Evolutionary conservation across 441 rosid species (phyloP).

Genomic region (Gossypium davidsonii): DNA sequence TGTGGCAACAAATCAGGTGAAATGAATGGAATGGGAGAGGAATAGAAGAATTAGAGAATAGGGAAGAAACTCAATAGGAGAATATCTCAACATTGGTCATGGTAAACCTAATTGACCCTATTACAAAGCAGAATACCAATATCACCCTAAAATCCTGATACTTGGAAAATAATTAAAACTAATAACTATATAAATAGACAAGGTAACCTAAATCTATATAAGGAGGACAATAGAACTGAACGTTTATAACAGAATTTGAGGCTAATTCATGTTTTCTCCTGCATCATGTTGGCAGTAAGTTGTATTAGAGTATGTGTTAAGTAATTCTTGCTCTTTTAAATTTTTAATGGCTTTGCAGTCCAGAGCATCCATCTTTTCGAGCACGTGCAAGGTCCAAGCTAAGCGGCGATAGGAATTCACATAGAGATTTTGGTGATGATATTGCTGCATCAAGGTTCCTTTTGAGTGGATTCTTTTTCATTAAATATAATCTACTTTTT

Average conservation of each 20-base stretch:
- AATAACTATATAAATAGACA: neutral
- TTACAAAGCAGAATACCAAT: neutral
- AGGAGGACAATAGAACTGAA: neutral
- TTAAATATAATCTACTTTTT: neutral
- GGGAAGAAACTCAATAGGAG: neutral
- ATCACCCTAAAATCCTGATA: neutral
- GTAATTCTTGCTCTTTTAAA: neutral
- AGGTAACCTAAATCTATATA: neutral
- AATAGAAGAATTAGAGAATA: neutral
- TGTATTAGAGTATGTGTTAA: neutral
- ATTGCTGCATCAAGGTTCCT: constrained; percentile 75
- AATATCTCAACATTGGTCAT: neutral
- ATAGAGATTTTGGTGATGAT: constrained; percentile 60
- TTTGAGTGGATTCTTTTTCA: constrained; percentile 13
- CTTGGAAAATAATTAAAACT: neutral
- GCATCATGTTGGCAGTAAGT: neutral
- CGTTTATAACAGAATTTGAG: neutral
- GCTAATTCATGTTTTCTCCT: neutral
- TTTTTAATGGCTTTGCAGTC: constrained; percentile 49
- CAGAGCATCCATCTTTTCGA: constrained; percentile 94
- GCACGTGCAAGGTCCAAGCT: constrained; percentile 85
- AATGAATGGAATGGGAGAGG: neutral
- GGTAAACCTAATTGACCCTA: neutral
- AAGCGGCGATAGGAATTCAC: constrained; percentile 70
- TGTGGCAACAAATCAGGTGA: neutral